phyloP scores from a whole-genome alignment of 1,284 basidiomycete species.

The Heterobasidion irregulare region DNA sequence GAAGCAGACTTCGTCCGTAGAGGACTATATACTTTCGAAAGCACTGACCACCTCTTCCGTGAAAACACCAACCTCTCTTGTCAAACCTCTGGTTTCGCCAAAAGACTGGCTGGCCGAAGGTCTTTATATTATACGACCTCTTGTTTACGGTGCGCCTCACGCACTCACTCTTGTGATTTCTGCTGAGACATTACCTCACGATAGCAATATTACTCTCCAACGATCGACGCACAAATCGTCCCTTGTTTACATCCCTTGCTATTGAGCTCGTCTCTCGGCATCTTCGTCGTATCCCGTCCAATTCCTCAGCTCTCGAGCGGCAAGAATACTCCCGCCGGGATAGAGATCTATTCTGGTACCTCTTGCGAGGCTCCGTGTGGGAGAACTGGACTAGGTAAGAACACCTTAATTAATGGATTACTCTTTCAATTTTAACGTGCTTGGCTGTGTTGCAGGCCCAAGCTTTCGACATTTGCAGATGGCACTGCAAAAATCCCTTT shows the following conservation, averaged over 20 bases:
- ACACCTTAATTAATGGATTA: neutral
- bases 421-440: neutral
- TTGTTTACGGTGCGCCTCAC: slow-evolving; percentile 56
- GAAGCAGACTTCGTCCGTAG: slow-evolving; percentile 46
- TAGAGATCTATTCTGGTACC: slow-evolving; percentile 77
- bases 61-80: slow-evolving; percentile 55
- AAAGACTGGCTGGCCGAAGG: slow-evolving; percentile 67
- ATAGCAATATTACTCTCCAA: slow-evolving; percentile 22
- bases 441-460: slow-evolving; percentile 43
- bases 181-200: slow-evolving; percentile 10
- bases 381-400: slow-evolving; percentile 71
- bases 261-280: slow-evolving; percentile 62
- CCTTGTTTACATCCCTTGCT: slow-evolving; percentile 47
- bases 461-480: slow-evolving; percentile 58
- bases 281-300: slow-evolving; percentile 54
- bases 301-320: slow-evolving; percentile 59
- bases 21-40: slow-evolving; percentile 74
- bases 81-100: slow-evolving; percentile 50
- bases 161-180: neutral
- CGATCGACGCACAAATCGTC: slow-evolving; percentile 30
- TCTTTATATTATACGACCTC: slow-evolving; percentile 58
- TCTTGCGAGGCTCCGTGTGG: slow-evolving; percentile 88
- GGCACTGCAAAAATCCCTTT: slow-evolving; percentile 59
- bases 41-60: slow-evolving; percentile 65
- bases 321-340: slow-evolving; percentile 79